Conservation (phyloP, 768 basidiomycete genomes). For the Kwoniella bestiolae region DNA sequence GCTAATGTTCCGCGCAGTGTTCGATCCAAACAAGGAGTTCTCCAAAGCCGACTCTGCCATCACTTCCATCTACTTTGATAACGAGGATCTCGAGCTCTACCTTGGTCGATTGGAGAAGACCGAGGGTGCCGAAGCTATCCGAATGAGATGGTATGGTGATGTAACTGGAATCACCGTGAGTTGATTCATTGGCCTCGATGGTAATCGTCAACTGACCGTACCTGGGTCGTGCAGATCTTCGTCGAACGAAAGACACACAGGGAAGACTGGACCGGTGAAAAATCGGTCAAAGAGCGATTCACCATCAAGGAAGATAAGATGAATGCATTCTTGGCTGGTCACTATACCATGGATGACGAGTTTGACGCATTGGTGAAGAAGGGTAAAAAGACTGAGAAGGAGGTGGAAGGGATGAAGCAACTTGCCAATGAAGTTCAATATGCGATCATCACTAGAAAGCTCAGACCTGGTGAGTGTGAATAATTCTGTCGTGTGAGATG, state of each 20-base stretch:
- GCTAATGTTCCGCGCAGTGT: slow-evolving; percentile 64
- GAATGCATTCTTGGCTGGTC: slow-evolving; percentile 85
- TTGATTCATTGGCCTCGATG: slow-evolving; percentile 8
- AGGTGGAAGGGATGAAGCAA: slow-evolving; percentile 92
- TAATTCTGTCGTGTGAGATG: too few species aligned
- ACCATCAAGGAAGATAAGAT: slow-evolving; percentile 91
- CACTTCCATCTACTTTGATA: slow-evolving; percentile 96
- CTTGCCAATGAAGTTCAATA: slow-evolving; percentile 98
- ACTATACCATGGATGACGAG: slow-evolving; percentile 90
- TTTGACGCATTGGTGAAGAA: slow-evolving; percentile 82
- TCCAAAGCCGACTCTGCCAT: slow-evolving; percentile 87
- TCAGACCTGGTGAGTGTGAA: slow-evolving; percentile 76
- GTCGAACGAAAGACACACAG: slow-evolving; percentile 68
- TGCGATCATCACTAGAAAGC: slow-evolving; percentile 75
- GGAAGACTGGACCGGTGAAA: slow-evolving; percentile 99
- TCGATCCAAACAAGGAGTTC: slow-evolving; percentile 91
- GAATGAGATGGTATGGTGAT: slow-evolving; percentile 96
- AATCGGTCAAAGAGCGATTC: slow-evolving; percentile 96
- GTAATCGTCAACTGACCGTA: not conserved
- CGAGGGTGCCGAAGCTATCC: slow-evolving; percentile 95
- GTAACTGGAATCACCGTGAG: slow-evolving; percentile 75
- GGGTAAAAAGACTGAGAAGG: slow-evolving; percentile 89
- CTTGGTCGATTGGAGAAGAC: slow-evolving; percentile 97
- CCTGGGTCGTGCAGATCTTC: slow-evolving; percentile 58
- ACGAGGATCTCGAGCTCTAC: slow-evolving; percentile 92